A percentile compares a stretch with the other conserved stretches of the same genome.
phyloP scores from a whole-genome alignment of 331 rosid genomes.

The Quercus phellos region DNA sequence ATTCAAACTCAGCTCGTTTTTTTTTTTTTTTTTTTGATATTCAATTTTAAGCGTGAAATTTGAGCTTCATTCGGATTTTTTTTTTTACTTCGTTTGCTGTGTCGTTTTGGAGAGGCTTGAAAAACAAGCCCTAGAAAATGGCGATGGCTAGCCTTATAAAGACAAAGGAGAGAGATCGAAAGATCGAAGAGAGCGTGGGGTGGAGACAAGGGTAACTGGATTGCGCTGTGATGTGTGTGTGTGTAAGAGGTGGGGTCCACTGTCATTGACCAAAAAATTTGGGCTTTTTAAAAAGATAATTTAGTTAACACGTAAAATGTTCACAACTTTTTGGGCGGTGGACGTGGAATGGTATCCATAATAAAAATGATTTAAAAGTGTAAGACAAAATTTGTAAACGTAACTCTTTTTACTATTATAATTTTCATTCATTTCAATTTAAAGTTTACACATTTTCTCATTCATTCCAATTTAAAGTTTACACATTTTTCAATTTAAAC shows the following conservation, averaged over 20 bases:
- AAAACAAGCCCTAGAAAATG: neutral
- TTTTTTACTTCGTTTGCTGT: too few relatives aligned
- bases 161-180: conserved; percentile 1
- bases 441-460: fast-evolving
- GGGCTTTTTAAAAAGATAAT: neutral
- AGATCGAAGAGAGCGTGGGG: neutral
- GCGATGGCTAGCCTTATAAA: neutral
- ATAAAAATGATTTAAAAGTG: too few relatives aligned
- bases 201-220: neutral
- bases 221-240: neutral
- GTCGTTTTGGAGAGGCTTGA: too few relatives aligned
- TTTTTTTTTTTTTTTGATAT: too few relatives aligned
- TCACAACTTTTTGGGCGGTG: too few relatives aligned
- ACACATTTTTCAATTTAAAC: too few relatives aligned
- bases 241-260: neutral
- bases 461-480: fast-evolving
- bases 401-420: too few relatives aligned
- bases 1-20: neutral
- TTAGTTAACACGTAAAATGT: too few relatives aligned
- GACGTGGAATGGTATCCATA: too few relatives aligned
- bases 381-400: too few relatives aligned
- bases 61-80: too few relatives aligned
- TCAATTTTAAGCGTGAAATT: too few relatives aligned
- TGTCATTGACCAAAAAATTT: neutral
- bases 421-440: fast-evolving